Base-by-base conservation (phyloP, 129 eudicot species). In the Deinandra increscens region DNA sequence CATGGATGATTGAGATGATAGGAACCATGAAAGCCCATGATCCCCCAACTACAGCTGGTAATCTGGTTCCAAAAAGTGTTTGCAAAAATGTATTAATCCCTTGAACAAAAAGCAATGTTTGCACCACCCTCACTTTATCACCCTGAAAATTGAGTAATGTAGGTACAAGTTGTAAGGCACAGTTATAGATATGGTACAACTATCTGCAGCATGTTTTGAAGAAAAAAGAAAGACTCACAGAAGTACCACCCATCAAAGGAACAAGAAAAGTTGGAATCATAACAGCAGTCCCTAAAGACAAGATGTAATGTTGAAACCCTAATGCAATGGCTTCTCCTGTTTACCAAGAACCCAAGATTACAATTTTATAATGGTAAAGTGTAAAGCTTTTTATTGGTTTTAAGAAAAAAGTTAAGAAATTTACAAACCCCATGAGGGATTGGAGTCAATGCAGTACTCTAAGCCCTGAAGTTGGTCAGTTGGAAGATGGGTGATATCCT, bases 1-100 rank as follows among this genome's bases (percentile, higher is more conserved):
- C 99, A 56, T 90, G 97, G 37, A 94, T 94, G 42, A 94, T 94
- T 34, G 99, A 94, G 66, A 94, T 84, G 42, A 90, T 94, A 33
- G 99, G 99, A 46, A 94, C 96, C 87, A 90, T 84, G 45, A 85
- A 94, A 15, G 99, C 99, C 91, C 96, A 94, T 9, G 99, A 94
- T 19, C 96, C 99, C 51, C 99, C 99, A 34, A 94, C 58, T 20
- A 94, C 97, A 67, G 97, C 79, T 0, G 99, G 99, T 71, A 94
- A 80, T 60, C 99, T 79, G 6, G 99, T 94, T 23, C 99, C 99
- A 11, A 94, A 94, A 31, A 94, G 81, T 19, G 99, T 90, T 72
- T 94, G 99, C 62, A 94, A 66, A 45, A 81, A 78, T 23, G 99
- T 94, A 70, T 94, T 94, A 72, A 94, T 80, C 69, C 99, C 99